Conservation (phyloP, 352 stramenopile genomes). For the Phytophthora brassicae region DNA sequence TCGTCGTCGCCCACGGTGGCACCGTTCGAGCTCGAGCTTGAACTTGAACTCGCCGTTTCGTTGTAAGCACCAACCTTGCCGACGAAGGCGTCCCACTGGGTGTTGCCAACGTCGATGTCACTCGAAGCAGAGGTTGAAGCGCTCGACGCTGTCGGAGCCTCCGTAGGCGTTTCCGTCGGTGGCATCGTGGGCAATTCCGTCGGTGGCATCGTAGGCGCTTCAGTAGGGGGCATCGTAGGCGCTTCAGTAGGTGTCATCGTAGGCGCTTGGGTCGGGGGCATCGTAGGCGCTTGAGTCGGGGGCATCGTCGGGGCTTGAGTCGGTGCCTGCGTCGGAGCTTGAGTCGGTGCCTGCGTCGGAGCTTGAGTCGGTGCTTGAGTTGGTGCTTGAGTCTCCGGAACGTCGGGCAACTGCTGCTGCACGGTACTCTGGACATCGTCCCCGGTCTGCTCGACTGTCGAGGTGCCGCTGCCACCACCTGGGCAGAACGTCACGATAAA, state of each 20-base stretch:
- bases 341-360: constrained; percentile 14
- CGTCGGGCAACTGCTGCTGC: constrained; percentile 21
- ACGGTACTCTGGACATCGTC: constrained; percentile 17
- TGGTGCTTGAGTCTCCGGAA: constrained; percentile 1
- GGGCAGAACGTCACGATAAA: constrained; percentile 68
- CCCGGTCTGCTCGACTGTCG: constrained; percentile 25
- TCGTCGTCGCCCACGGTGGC: constrained; percentile 20
- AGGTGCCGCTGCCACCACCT: constrained; percentile 21
- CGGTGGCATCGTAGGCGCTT: constrained; percentile 15
- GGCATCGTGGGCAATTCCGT: constrained; percentile 12
- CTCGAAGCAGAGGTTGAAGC: constrained; percentile 11
- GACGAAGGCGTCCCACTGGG: constrained; percentile 25
- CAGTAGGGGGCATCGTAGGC: constrained; percentile 11
- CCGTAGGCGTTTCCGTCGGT: constrained; percentile 15
- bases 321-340: constrained; percentile 7
- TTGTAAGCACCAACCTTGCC: constrained; percentile 22
- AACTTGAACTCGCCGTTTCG: constrained; percentile 17
- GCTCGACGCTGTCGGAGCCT: constrained; percentile 15
- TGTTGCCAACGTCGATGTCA: constrained; percentile 17
- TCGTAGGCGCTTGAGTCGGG: constrained; percentile 3
- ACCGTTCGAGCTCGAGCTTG: constrained; percentile 12
- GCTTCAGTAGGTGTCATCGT: constrained; percentile 18
- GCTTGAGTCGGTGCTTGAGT: constrained; percentile 3
- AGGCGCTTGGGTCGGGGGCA: constrained; percentile 14
- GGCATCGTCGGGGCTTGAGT: constrained; percentile 14